Evolutionary conservation across 352 stramenopile species (phyloP), one percentile per base, ranked within the genome.

Genomic region (Globisporangium acanthophoron): DNA sequence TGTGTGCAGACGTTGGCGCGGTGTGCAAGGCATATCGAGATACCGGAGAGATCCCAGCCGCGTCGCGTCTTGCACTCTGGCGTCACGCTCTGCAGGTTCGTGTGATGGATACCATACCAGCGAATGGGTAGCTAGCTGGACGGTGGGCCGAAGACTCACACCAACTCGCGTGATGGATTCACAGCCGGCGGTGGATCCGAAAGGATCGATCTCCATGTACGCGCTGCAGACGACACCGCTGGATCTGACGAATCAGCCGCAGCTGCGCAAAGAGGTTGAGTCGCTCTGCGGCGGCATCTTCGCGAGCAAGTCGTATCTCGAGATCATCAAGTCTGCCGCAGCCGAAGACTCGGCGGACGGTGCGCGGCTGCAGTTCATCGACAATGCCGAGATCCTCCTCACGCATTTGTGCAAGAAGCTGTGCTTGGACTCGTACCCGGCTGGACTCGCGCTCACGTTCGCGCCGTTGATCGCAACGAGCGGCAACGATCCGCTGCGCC

Each of bases 181-280:
- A 6, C 5, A 48, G 40, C 27, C 74, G 69, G 31, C 33, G 13
- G 45, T 60, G 4, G 52, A 65, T 18, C 16, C 56, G 24, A 69
- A 69, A n/a, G 76, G 84, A 44, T 63, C 72, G 3, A 71, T 79
- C 43, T 87, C 80, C 3, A 88, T 90, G 74, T 87, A 90, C 52
- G 70, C 81, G 1, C 69, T 90, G 12, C 73, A 90, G 56, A 88
- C 80, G 41, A 88, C 78, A 2, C 67, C 78, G 12, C 56, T 86
- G 18, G 76, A 82, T 27, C 64, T 88, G 20, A 65, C 70, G 37
- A 87, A 64, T 49, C 79, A 88, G 55, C 37, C 62, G 7, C 40
- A 76, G 46, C 62, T 90, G 13, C 82, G 77, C 27, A 89, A 89
- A 46, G 84, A 94, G 18, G 69, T 88, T 20, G 77, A 92, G 54